Evolutionary conservation across 2,329 filamentous ascomycete genomes (phyloP), one percentile per base, ranked within the genome.

Genomic region (Alternaria sp.): DNA sequence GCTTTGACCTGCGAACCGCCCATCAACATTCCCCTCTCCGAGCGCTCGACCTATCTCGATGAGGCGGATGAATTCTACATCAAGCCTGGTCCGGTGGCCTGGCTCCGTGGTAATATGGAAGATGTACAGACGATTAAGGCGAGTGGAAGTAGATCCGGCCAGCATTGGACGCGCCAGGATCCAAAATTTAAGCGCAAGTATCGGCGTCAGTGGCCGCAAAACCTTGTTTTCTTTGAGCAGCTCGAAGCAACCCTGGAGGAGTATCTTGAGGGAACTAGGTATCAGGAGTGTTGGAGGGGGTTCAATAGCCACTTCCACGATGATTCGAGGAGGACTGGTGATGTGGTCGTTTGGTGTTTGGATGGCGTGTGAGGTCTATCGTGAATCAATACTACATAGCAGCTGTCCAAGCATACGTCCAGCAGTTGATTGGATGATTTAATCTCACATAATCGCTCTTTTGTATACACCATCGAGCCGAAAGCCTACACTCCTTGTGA

Each of bases 1-100:
- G 94, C 94, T 0, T 82, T 98, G 16, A 91, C 91, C 6, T 99
- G 95, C 78, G 94, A 97, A 69, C 95, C 95, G 2, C 95, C 95
- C 0, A 80, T 99, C 12, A 81, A 89, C 69, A 84, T 93, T 0
- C 82, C 85, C 26, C 83, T 86, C 0, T 77, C 80, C 7, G 86
- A 91, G 74, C 88, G 94, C 42, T 82, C 81, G 1, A 73, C 74
- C 2, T 99, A 99, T 78, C 81, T 90, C 16, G 94, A 97, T 76
- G 94, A 99, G 81, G 94, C 93, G 7, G 94, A 97, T 75, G 85
- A 89, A 44, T 99, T 99, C 81, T 98, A 97, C 79, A 86, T 82
- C 9, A 78, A 91, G 62, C 87, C 89, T 11, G 75, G 75, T 7
- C 75, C 75, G 1, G 59, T 41, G 4, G 54, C 49, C 2, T 84